phyloP scores from a whole-genome alignment of 2,329 filamentous ascomycete genomes.

The Pestalotiopsis sp. region DNA sequence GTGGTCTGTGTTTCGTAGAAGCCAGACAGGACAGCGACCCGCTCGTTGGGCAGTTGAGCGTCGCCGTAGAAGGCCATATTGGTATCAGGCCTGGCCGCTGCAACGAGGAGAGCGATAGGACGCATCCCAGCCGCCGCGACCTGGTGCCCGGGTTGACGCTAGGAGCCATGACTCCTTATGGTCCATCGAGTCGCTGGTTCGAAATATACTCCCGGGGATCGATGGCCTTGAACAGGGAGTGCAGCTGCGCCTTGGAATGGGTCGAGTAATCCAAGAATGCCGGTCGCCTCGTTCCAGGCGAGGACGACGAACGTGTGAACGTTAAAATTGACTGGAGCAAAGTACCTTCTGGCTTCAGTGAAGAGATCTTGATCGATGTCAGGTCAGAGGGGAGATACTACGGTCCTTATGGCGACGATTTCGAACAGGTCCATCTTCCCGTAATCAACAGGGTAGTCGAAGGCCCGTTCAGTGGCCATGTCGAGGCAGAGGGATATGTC shows the following conservation, averaged over 20 bases:
- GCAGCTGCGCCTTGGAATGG: constrained; percentile 48
- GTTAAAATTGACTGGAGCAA: constrained; percentile 46
- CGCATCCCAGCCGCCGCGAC: constrained; percentile 38
- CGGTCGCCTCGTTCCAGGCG: constrained; percentile 37
- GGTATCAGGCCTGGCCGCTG: constrained; percentile 35
- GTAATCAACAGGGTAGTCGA: constrained; percentile 19
- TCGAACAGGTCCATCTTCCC: constrained; percentile 35
- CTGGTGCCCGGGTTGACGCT: constrained; percentile 29
- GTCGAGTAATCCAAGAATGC: constrained; percentile 36
- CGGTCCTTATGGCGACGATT: constrained; percentile 22
- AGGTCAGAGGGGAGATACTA: constrained; percentile 35
- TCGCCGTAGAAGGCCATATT: constrained; percentile 48
- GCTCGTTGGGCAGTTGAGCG: constrained; percentile 54
- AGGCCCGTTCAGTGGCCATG: constrained; percentile 26
- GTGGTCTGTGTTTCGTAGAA: constrained; percentile 54
- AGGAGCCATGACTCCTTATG: constrained; percentile 16
- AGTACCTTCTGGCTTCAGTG: constrained; percentile 33
- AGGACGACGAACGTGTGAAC: constrained; percentile 43
- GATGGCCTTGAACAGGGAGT: constrained; percentile 37
- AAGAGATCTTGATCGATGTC: constrained; percentile 29
- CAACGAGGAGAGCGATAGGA: constrained; percentile 55
- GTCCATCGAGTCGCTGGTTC: constrained; percentile 35
- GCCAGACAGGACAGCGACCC: constrained; percentile 45
- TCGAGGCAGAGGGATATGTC: constrained; percentile 33
- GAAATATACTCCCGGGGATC: constrained; percentile 46